phyloP scores from a whole-genome alignment of 2,329 filamentous ascomycete species.

The Diaporthe batatas region DNA sequence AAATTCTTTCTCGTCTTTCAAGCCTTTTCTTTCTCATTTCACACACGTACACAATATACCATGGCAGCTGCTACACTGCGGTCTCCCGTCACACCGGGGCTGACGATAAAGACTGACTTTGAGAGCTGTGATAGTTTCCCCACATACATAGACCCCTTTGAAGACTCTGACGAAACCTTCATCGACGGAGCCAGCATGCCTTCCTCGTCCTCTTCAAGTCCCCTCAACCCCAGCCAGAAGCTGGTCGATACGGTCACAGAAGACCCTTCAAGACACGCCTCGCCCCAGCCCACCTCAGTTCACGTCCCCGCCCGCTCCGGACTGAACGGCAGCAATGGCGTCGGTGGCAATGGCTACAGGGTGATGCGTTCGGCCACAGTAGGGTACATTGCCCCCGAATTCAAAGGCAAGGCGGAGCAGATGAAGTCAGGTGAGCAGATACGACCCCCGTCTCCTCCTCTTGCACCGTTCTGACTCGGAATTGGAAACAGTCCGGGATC shows the following conservation, averaged over 20 bases:
- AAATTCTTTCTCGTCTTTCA: neutral
- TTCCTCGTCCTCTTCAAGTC: constrained; percentile 43
- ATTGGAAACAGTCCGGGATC: constrained; percentile 76
- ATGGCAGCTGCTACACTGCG: constrained; percentile 34
- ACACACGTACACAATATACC: constrained; percentile 2
- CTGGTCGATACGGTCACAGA: constrained; percentile 50
- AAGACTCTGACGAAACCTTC: constrained; percentile 48
- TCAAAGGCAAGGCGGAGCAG: constrained; percentile 92
- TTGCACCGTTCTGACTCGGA: constrained; percentile 39
- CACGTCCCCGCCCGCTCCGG: constrained; percentile 72
- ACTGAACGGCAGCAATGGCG: constrained; percentile 60
- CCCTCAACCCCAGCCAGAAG: constrained; percentile 44
- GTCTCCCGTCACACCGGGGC: constrained; percentile 40
- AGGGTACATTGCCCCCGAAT: constrained; percentile 94
- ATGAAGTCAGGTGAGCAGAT: constrained; percentile 78
- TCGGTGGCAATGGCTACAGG: constrained; percentile 72
- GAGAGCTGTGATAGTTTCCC: constrained; percentile 49
- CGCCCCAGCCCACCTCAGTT: constrained; percentile 89
- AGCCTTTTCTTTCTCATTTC: neutral
- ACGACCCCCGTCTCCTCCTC: neutral
- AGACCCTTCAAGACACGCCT: constrained; percentile 75
- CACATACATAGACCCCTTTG: constrained; percentile 51
- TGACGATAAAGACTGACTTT: constrained; percentile 52
- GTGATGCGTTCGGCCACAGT: constrained; percentile 89
- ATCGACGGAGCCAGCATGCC: constrained; percentile 47